A percentile compares a stretch with the other conserved stretches of the same genome.
Evolutionary conservation across 345 rosid genomes (phyloP).

Genomic region (Populus ilicifolia): DNA sequence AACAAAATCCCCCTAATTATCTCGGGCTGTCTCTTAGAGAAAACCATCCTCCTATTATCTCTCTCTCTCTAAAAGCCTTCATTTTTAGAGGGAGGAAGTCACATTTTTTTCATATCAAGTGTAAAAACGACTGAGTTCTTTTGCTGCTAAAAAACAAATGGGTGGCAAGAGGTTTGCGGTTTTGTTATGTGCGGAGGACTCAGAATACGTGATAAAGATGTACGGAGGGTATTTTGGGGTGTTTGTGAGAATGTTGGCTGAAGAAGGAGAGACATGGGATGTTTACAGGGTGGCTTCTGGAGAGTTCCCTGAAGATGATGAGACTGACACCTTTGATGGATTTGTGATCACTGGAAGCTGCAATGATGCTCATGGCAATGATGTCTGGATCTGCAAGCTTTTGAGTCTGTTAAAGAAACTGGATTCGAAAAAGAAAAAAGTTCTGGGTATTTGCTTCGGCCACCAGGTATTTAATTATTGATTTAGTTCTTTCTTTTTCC

Average conservation of each 20-base stretch:
- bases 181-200: slow-evolving; percentile 63
- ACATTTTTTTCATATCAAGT: background rate
- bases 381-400: slow-evolving; percentile 56
- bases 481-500: background rate
- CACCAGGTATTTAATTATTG: slow-evolving; percentile 45
- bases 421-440: slow-evolving; percentile 45
- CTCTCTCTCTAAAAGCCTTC: background rate
- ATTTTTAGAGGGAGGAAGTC: background rate
- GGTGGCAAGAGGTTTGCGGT: slow-evolving; percentile 47
- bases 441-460: slow-evolving; percentile 77
- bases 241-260: slow-evolving; percentile 46
- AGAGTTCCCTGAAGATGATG: slow-evolving; percentile 52
- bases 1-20: background rate
- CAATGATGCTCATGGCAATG: slow-evolving; percentile 57
- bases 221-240: slow-evolving; percentile 59
- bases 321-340: slow-evolving; percentile 45
- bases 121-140: background rate
- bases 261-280: slow-evolving; percentile 64
- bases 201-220: slow-evolving; percentile 51
- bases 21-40: background rate
- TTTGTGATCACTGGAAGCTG: slow-evolving; percentile 68
- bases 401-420: slow-evolving; percentile 39
- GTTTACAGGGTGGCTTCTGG: slow-evolving; percentile 39
- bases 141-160: background rate
- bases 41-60: background rate